Evolutionary conservation across 768 basidiomycete species (phyloP).

Genomic region (Amanita pseudoporphyria): DNA sequence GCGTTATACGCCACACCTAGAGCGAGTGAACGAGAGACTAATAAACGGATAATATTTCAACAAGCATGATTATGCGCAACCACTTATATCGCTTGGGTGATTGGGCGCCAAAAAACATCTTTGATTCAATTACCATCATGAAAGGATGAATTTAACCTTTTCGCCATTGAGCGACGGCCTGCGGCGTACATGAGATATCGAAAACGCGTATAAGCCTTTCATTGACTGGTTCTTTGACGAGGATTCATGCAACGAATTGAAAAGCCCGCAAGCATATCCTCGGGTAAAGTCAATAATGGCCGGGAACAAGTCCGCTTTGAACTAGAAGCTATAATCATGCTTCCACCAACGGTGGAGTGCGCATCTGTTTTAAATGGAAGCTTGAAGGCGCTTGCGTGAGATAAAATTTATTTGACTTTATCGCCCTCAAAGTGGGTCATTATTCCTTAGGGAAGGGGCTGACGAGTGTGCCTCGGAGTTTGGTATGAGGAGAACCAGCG

Average conservation of each 20-base stretch:
- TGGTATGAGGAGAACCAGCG: not conserved
- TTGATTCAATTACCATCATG: not conserved
- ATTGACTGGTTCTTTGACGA: not conserved
- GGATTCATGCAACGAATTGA: not conserved
- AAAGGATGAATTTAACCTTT: not conserved
- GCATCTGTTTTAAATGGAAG: constrained; percentile 1
- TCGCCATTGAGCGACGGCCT: not conserved
- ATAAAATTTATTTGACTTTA: not conserved
- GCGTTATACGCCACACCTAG: too few species aligned
- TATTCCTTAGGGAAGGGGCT: not conserved
- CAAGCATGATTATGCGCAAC: too few species aligned
- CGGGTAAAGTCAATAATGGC: not conserved
- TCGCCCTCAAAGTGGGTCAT: constrained; percentile 4
- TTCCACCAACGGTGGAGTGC: not conserved
- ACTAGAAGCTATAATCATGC: constrained; percentile 1
- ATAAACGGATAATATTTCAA: too few species aligned
- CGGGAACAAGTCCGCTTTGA: not conserved
- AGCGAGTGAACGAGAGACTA: too few species aligned
- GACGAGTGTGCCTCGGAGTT: not conserved
- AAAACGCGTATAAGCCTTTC: not conserved
- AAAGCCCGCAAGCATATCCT: not conserved
- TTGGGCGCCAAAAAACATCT: too few species aligned
- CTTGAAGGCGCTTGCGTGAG: not conserved
- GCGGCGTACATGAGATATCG: not conserved
- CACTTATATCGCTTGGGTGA: too few species aligned